phyloP scores from a whole-genome alignment of 1,139 yeast genomes.

The Hemisphaericaspora lyxosophila region DNA sequence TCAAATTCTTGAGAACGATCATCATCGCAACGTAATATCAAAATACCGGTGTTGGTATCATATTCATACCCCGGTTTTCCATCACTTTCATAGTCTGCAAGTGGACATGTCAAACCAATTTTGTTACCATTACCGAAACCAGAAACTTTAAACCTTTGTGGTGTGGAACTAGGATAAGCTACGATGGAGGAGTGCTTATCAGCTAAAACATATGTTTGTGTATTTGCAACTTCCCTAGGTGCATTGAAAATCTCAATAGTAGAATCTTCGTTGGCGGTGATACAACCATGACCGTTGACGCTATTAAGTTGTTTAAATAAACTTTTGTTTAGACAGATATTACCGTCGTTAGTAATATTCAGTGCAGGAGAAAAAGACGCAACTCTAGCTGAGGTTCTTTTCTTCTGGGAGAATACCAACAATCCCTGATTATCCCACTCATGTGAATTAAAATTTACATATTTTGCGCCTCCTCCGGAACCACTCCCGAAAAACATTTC shows the following conservation, averaged over 20 bases:
- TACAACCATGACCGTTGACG: constrained; percentile 31
- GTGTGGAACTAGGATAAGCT: constrained; percentile 18
- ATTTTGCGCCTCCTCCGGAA: constrained; percentile 21
- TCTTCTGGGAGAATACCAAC: constrained; percentile 23
- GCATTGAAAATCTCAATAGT: constrained; percentile 22
- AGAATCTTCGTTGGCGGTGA: constrained; percentile 23
- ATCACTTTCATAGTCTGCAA: constrained; percentile 13
- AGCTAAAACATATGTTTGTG: constrained; percentile 26
- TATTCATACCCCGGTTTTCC: constrained; percentile 15
- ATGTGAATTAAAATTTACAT: constrained; percentile 20
- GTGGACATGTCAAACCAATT: constrained; percentile 22
- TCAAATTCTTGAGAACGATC: constrained; percentile 16
- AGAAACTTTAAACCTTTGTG: constrained; percentile 26
- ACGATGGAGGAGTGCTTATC: constrained; percentile 19
- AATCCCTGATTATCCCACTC: constrained; percentile 29
- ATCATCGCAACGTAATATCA: constrained; percentile 16
- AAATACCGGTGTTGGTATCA: constrained; percentile 20
- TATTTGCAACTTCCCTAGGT: constrained; percentile 14
- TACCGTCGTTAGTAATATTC: constrained; percentile 28
- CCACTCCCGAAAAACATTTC: constrained; percentile 27
- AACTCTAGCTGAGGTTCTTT: constrained; percentile 20
- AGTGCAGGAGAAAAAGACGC: constrained; percentile 22
- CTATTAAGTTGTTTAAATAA: constrained; percentile 25
- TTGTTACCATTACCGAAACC: constrained; percentile 34
- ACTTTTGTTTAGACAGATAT: constrained; percentile 28